Evolutionary conservation across 345 rosid genomes (phyloP).

Genomic region (Acer yangbiense): DNA sequence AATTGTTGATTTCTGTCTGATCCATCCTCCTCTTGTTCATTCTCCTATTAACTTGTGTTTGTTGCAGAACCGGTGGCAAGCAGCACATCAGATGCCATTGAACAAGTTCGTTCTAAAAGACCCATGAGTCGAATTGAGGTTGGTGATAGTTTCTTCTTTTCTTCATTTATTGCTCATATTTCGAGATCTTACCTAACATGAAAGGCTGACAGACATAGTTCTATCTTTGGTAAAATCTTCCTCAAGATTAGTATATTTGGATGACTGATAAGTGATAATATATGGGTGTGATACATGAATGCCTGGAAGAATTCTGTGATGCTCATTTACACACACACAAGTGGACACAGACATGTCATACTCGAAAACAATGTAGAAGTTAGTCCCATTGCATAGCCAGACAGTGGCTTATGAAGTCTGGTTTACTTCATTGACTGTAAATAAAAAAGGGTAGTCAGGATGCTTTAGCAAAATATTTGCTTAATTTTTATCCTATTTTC

Average conservation of each 20-base stretch:
- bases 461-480: background rate
- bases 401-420: background rate
- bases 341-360: background rate
- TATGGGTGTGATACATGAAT: background rate
- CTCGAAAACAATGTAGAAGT: background rate
- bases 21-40: conserved; percentile 5
- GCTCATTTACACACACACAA: background rate
- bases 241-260: background rate
- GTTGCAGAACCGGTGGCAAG: conserved; percentile 50
- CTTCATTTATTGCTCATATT: conserved; percentile 8
- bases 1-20: conserved; percentile 8
- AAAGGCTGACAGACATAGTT: background rate
- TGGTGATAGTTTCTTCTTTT: conserved; percentile 27
- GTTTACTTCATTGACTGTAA: background rate
- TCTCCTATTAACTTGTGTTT: conserved; percentile 15
- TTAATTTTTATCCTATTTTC: background rate
- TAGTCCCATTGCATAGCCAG: background rate
- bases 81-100: conserved; percentile 53
- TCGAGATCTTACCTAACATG: background rate
- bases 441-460: background rate
- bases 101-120: conserved; percentile 74
- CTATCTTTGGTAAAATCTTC: background rate
- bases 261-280: background rate
- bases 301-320: background rate
- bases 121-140: conserved; percentile 94